Evolutionary conservation across 2,329 filamentous ascomycete genomes (phyloP), one percentile per base, ranked within the genome.

Genomic region (Ilyonectria destructans): DNA sequence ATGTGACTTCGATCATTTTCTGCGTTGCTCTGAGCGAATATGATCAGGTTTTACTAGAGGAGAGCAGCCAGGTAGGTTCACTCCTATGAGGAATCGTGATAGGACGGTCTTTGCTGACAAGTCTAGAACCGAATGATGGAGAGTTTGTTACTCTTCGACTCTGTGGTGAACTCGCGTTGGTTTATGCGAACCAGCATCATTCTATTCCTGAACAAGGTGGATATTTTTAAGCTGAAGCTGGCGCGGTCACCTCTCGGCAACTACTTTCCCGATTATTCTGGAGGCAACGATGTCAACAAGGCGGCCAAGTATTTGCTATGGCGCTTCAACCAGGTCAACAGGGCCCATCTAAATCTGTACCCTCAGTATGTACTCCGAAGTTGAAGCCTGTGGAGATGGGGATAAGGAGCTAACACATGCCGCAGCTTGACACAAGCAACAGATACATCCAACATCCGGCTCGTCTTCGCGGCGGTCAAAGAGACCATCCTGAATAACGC

Each of bases 181-280:
- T 99, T 99, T 83, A 97, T 98, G 93, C 89, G 96, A 75, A 99
- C 96, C 13, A 98, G 95, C 79, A 99, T 99, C 79, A 98, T 99
- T 78, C 87, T 99, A 65, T 99, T 99, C 85, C 88, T 99, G 70
- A 99, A 99, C 86, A 99, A 99, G 82, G 96, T 99, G 74, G 96
- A 99, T 84, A 90, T 99, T 66, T 99, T 99, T 88, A 96, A 96
- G 81, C 92, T 95, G 78, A 99, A 99, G 82, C 90, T 99, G 31
- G 90, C 90, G 62, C 90, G 95, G 71, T 98, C 95, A 62, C 96
- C 96, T 0, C 83, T 99, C 52, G 93, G 92, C 75, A 97, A 96
- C 79, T 99, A 98, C 81, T 99, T 99, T 78, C 96, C 95, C 0
- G 96, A 99, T 81, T 99, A 99, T 80, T 97, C 95, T 0, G 96